phyloP scores from a whole-genome alignment of 352 stramenopile species.

The Phytophthora hybrid region DNA sequence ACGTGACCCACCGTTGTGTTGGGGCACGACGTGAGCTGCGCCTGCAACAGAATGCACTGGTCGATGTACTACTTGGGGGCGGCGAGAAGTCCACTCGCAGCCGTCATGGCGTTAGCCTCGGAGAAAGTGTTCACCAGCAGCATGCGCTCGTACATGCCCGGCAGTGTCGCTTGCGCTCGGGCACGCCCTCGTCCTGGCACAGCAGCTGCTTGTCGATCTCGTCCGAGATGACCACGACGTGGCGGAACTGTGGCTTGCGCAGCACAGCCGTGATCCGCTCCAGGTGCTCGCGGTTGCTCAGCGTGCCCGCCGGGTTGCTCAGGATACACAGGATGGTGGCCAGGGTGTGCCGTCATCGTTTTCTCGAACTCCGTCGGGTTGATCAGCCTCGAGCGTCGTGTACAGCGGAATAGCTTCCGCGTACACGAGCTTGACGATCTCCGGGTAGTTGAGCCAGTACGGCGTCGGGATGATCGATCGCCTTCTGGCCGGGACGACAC shows the following conservation, averaged over 20 bases:
- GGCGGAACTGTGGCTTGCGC: conserved; percentile 61
- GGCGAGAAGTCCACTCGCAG: conserved; percentile 92
- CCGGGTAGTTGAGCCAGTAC: conserved; percentile 97
- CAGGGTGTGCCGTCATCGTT: conserved; percentile 70
- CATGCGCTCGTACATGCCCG: conserved; percentile 91
- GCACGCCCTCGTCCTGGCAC: conserved; percentile 82
- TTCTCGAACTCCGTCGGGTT: conserved; percentile 71
- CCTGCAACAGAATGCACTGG: conserved; percentile 92
- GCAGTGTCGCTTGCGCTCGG: conserved; percentile 56
- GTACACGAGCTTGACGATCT: conserved; percentile 93
- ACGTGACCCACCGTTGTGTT: conserved; percentile 93
- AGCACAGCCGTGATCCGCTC: conserved; percentile 60
- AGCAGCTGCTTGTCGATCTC: conserved; percentile 97
- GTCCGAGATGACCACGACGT: conserved; percentile 92
- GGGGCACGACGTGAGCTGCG: conserved; percentile 95
- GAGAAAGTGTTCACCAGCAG: conserved; percentile 97
- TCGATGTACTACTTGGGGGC: conserved; percentile 78
- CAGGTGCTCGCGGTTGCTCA: conserved; percentile 69
- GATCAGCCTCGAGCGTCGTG: conserved; percentile 88
- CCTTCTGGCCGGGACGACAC: conserved; percentile 91
- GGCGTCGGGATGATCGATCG: conserved; percentile 93
- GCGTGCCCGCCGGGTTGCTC: conserved; percentile 93
- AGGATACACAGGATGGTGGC: conserved; percentile 96
- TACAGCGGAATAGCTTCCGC: conserved; percentile 91
- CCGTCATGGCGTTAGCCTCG: conserved; percentile 97